Conservation (phyloP, 1,284 basidiomycete genomes). For the Moniliella sp. region DNA sequence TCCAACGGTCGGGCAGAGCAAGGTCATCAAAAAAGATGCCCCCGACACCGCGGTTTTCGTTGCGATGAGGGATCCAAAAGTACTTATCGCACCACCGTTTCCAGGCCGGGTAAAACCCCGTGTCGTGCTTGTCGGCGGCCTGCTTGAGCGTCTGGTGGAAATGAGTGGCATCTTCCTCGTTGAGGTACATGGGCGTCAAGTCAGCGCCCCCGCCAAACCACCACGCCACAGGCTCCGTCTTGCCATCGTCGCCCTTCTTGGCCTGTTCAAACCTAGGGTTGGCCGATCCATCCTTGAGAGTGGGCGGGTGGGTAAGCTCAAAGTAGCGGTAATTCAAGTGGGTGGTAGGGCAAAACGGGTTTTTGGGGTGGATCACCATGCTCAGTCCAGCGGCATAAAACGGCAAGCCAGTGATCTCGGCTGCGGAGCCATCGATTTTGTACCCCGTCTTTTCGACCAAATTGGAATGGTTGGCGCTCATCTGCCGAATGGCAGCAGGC, state of each 20-base stretch:
- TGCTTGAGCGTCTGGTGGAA: slow-evolving; percentile 62
- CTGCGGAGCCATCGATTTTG: slow-evolving; percentile 42
- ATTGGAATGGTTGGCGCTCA: slow-evolving; percentile 70
- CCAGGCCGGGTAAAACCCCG: slow-evolving; percentile 53
- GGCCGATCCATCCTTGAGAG: slow-evolving; percentile 22
- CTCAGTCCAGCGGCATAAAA: slow-evolving; percentile 84
- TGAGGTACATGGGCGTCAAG: slow-evolving; percentile 79
- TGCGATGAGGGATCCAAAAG: slow-evolving; percentile 75
- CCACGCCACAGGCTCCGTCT: slow-evolving; percentile 47
- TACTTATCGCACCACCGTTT: slow-evolving; percentile 96
- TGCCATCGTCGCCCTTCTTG: neutral
- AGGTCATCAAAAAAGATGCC: slow-evolving; percentile 74
- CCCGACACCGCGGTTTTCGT: slow-evolving; percentile 68
- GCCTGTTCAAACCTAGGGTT: slow-evolving; percentile 21
- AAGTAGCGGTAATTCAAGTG: slow-evolving; percentile 97
- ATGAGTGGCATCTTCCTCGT: slow-evolving; percentile 61
- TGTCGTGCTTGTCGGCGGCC: slow-evolving; percentile 55
- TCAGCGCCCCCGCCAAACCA: slow-evolving; percentile 96
- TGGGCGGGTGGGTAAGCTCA: slow-evolving; percentile 40
- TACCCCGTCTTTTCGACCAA: slow-evolving; percentile 24
- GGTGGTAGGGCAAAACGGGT: slow-evolving; percentile 54
- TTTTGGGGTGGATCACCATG: slow-evolving; percentile 76
- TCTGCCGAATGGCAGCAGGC: slow-evolving; percentile 68
- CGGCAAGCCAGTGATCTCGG: slow-evolving; percentile 47
- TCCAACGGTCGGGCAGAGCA: slow-evolving; percentile 10